phyloP scores from a whole-genome alignment of 495 filamentous ascomycete genomes.

The Hypoxylon lienhwacheense region DNA sequence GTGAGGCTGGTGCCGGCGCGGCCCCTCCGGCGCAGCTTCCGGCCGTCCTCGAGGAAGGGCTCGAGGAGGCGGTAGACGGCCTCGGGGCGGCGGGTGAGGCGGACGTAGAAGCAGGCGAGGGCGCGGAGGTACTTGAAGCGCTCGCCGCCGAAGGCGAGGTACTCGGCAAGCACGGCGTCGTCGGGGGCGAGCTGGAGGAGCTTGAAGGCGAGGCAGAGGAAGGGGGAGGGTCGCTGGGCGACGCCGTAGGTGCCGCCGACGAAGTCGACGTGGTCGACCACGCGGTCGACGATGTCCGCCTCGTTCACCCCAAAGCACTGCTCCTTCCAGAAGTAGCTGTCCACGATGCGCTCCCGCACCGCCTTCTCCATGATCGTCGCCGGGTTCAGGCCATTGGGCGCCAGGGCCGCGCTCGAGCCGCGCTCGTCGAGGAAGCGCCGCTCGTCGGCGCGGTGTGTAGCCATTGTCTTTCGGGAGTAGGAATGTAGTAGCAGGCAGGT shows the following conservation, averaged over 20 bases:
- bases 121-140: slow-evolving; percentile 89
- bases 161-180: slow-evolving; percentile 77
- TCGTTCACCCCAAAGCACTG: slow-evolving; percentile 96
- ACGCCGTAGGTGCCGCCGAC: slow-evolving; percentile 86
- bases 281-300: slow-evolving; percentile 81
- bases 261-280: slow-evolving; percentile 73
- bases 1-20: slow-evolving; percentile 72
- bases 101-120: slow-evolving; percentile 86
- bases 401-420: slow-evolving; percentile 54
- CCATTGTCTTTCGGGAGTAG: slow-evolving; percentile 15
- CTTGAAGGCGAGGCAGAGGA: slow-evolving; percentile 95
- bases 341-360: slow-evolving; percentile 89
- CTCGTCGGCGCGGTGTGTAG: slow-evolving; percentile 69
- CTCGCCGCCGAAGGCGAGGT: slow-evolving; percentile 70
- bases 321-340: slow-evolving; percentile 97
- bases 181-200: slow-evolving; percentile 82
- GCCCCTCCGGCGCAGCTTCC: slow-evolving; percentile 77
- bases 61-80: slow-evolving; percentile 81
- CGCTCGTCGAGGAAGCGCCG: slow-evolving; percentile 77
- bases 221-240: slow-evolving; percentile 82
- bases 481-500: neutral
- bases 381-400: slow-evolving; percentile 77
- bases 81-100: slow-evolving; percentile 81
- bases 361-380: slow-evolving; percentile 89
- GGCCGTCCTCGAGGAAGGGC: slow-evolving; percentile 76